A percentile compares a stretch with the other conserved stretches of the same genome.
phyloP scores from a whole-genome alignment of 2,329 filamentous ascomycete genomes.

The Nemania sp. region DNA sequence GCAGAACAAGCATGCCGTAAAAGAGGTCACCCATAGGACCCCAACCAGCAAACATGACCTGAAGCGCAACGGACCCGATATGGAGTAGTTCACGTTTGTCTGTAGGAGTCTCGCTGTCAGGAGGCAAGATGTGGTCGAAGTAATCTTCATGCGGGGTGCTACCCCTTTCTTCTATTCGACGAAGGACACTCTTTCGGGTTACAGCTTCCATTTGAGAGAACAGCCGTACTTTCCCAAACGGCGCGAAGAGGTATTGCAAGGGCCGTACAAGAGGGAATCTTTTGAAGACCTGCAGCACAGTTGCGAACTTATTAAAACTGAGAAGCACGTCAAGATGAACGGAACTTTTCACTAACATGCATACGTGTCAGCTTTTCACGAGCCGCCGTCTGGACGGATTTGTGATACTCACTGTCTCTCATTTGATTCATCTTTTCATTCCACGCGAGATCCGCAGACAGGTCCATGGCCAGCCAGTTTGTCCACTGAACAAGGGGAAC shows the following conservation, averaged over 20 bases:
- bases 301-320: slow-evolving; percentile 20
- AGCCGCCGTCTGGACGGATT: too few relatives aligned
- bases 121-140: slow-evolving; percentile 28
- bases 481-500: neutral
- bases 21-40: slow-evolving; percentile 24
- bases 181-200: slow-evolving; percentile 16
- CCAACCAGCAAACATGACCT: slow-evolving; percentile 30
- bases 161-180: slow-evolving; percentile 23
- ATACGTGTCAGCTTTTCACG: too few relatives aligned
- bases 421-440: slow-evolving; percentile 27
- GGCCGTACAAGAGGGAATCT: slow-evolving; percentile 25
- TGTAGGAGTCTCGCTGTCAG: slow-evolving; percentile 5
- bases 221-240: slow-evolving; percentile 5
- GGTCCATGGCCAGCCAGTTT: slow-evolving; percentile 21
- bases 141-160: slow-evolving; percentile 27
- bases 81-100: slow-evolving; percentile 14
- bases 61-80: slow-evolving; percentile 12
- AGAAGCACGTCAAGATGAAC: slow-evolving; percentile 22
- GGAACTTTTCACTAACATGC: slow-evolving; percentile 9
- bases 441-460: slow-evolving; percentile 30
- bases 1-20: slow-evolving; percentile 23
- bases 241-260: slow-evolving; percentile 25
- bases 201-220: slow-evolving; percentile 13
- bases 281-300: slow-evolving; percentile 24
- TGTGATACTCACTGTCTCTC: slow-evolving; percentile 25